Evolutionary conservation across 2,329 filamentous ascomycete species (phyloP).

Genomic region (Cercospora citrullina): DNA sequence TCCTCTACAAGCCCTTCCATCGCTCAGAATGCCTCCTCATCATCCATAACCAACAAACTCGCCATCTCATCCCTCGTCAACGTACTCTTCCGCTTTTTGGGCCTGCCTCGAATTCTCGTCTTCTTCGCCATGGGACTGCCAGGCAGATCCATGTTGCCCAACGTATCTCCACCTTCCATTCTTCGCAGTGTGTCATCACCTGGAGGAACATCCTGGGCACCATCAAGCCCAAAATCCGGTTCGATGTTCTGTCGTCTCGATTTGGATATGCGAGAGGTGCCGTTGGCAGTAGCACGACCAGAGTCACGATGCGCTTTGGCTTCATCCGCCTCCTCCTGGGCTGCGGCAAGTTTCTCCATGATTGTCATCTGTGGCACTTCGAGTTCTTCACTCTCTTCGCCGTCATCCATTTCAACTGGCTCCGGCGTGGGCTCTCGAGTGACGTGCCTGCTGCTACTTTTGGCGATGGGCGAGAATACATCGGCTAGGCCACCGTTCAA

Average conservation of each 20-base stretch:
- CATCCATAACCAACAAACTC: conserved; percentile 47
- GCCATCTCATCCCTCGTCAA: conserved; percentile 74
- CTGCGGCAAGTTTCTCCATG: conserved; percentile 49
- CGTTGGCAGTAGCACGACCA: background rate
- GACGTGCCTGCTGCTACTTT: conserved; percentile 18
- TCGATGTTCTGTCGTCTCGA: conserved; percentile 7
- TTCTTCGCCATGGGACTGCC: conserved; percentile 42
- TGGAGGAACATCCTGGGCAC: conserved; percentile 29
- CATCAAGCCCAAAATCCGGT: conserved; percentile 29
- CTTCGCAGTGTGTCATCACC: conserved; percentile 26
- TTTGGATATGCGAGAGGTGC: conserved; percentile 3
- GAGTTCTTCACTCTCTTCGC: conserved; percentile 39
- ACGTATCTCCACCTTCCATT: conserved; percentile 27
- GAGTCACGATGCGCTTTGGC: conserved; percentile 38
- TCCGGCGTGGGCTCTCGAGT: conserved; percentile 1
- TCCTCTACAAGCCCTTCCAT: background rate
- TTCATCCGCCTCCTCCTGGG: conserved; percentile 47
- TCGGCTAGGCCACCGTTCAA: background rate
- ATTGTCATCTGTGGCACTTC: conserved; percentile 41
- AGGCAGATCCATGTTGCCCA: conserved; percentile 41
- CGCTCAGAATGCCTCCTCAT: background rate
- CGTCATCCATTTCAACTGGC: conserved; percentile 27
- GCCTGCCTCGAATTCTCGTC: conserved; percentile 56
- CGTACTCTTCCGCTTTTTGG: conserved; percentile 69
- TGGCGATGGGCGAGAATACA: conserved; percentile 7